phyloP scores from a whole-genome alignment of 2,329 filamentous ascomycete genomes.

The Xylaria sp. region DNA sequence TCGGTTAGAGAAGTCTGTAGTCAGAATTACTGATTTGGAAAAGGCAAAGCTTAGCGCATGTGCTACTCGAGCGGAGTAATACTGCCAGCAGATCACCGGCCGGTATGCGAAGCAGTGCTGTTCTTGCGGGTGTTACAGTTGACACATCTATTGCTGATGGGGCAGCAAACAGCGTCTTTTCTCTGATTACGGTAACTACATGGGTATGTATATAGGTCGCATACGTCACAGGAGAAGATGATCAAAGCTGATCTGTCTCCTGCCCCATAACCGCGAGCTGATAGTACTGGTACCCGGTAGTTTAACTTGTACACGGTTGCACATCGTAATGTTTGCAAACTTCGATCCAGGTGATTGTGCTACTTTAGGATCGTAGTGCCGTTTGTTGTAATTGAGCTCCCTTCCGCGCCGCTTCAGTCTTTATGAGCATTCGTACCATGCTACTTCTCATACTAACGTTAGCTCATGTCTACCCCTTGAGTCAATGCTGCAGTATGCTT shows the following conservation, averaged over 20 bases:
- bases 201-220: too few species aligned
- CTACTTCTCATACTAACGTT: too few species aligned
- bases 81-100: constrained; percentile 14
- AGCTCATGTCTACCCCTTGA: too few species aligned
- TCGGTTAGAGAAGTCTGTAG: not conserved
- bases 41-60: not conserved
- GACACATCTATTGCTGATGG: too few species aligned
- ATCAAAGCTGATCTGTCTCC: constrained; percentile 5
- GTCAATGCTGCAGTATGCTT: too few species aligned
- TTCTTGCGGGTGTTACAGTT: too few species aligned
- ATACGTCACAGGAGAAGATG: constrained; percentile 22
- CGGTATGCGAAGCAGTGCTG: constrained; percentile 13
- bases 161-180: too few species aligned
- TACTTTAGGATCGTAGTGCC: too few species aligned
- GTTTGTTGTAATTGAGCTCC: not conserved
- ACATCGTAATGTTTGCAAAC: constrained; percentile 21
- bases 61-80: not conserved
- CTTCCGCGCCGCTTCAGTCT: not conserved
- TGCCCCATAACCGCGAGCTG: not conserved
- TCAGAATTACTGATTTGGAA: not conserved
- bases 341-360: not conserved
- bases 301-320: not conserved
- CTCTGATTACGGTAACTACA: too few species aligned
- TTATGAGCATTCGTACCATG: too few species aligned
- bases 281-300: not conserved